These are phyloP conservation scores for Polyporus tsugae DNA, from an alignment of 1,284 basidiomycete genomes.

Conservation along the genomic window DNA sequence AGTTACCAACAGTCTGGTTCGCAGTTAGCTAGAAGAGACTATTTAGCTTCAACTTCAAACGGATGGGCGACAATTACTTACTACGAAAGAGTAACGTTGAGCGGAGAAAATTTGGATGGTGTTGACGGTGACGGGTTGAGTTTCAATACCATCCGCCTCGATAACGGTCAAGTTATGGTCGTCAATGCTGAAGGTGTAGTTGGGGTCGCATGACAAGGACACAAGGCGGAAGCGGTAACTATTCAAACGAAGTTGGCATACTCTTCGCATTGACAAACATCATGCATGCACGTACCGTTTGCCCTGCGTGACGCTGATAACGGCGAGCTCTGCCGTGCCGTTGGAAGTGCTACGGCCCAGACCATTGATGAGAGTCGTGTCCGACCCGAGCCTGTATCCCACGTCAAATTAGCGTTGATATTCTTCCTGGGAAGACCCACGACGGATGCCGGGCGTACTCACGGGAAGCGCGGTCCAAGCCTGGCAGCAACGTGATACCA, in stretches of 20 bases:
- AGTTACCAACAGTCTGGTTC: slow-evolving; percentile 28
- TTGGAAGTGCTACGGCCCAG: slow-evolving; percentile 44
- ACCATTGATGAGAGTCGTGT: slow-evolving; percentile 60
- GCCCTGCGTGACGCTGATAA: slow-evolving; percentile 41
- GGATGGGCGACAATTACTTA: background rate
- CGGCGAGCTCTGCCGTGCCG: slow-evolving; percentile 38
- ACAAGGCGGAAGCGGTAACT: slow-evolving; percentile 54
- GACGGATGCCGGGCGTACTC: slow-evolving; percentile 1
- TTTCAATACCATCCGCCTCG: slow-evolving; percentile 43
- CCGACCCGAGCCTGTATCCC: slow-evolving; percentile 23
- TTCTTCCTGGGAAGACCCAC: background rate
- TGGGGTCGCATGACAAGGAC: slow-evolving; percentile 52
- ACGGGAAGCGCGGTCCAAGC: slow-evolving; percentile 34
- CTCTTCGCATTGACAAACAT: background rate
- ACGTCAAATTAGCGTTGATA: background rate
- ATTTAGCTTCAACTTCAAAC: background rate
- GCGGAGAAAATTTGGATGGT: slow-evolving; percentile 46
- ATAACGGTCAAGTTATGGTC: slow-evolving; percentile 46
- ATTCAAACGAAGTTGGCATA: background rate
- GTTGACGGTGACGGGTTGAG: slow-evolving; percentile 45
- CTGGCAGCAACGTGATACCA: slow-evolving; percentile 38
- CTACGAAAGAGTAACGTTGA: slow-evolving; percentile 46
- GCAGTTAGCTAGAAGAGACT: slow-evolving; percentile 22
- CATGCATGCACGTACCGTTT: slow-evolving; percentile 44
- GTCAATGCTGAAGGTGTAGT: slow-evolving; percentile 45